phyloP scores from a whole-genome alignment of 2,329 filamentous ascomycete genomes.

The Pestalotiopsis sp. region DNA sequence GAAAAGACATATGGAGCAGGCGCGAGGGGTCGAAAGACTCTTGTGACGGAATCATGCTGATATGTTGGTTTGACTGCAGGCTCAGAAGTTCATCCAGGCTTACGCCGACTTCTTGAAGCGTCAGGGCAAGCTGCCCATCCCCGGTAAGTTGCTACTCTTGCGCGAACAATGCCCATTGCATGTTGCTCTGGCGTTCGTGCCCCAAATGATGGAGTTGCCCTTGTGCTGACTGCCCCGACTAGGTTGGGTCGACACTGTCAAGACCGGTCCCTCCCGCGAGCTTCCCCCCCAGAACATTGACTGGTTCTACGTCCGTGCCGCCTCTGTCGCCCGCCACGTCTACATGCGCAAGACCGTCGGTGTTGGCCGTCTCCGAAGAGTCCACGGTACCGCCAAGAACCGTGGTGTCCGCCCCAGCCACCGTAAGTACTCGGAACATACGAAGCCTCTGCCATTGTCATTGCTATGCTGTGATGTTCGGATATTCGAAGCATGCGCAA shows the following conservation, averaged over 20 bases:
- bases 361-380: constrained; percentile 96
- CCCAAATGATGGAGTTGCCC: background rate
- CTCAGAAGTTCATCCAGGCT: constrained; percentile 86
- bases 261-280: constrained; percentile 96
- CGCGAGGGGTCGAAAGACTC: constrained; percentile 75
- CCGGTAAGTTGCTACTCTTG: constrained; percentile 62
- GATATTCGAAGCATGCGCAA: too few species aligned
- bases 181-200: background rate
- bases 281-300: constrained; percentile 97
- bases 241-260: constrained; percentile 99
- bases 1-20: constrained; percentile 56
- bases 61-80: constrained; percentile 59
- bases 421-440: constrained; percentile 38
- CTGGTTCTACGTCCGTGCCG: constrained; percentile 93
- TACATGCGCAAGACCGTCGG: constrained; percentile 99
- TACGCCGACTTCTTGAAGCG: constrained; percentile 92
- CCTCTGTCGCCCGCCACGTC: constrained; percentile 94
- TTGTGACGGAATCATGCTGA: constrained; percentile 76
- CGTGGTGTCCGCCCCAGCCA: constrained; percentile 87
- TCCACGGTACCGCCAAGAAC: constrained; percentile 97
- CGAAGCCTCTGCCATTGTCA: background rate
- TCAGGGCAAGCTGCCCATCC: constrained; percentile 89
- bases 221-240: constrained; percentile 3
- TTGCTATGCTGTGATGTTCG: too few species aligned
- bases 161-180: background rate